Conservation (phyloP, 208 protist species). For the Eutreptiella sp. region DNA sequence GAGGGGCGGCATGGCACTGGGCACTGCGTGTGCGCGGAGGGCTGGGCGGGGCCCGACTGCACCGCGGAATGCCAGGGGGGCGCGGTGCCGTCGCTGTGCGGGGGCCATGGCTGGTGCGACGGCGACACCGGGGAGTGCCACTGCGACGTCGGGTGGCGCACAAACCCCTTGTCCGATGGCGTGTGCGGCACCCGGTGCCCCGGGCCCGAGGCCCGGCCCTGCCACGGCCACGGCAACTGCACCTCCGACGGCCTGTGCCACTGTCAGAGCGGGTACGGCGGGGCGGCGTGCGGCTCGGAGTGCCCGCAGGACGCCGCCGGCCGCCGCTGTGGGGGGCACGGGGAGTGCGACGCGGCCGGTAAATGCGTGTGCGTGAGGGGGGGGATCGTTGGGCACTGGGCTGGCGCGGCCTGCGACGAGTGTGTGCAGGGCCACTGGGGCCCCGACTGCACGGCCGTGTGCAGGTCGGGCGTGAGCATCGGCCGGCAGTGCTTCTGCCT, state of each 20-base stretch:
- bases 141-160: conserved; percentile 3
- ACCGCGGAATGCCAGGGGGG: conserved; percentile 13
- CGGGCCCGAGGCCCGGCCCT: conserved; percentile 7
- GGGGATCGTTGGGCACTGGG: too few relatives aligned
- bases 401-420: too few relatives aligned
- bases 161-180: neutral
- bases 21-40: conserved; percentile 10
- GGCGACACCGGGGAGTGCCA: conserved; percentile 3
- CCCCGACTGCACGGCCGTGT: too few relatives aligned
- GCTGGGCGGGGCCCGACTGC: conserved; percentile 15
- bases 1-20: conserved; percentile 8
- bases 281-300: neutral
- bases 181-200: conserved; percentile 1
- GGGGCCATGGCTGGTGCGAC: neutral
- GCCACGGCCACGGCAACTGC: conserved; percentile 29
- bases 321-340: conserved; percentile 15
- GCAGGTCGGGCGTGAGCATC: too few relatives aligned
- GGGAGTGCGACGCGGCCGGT: conserved; percentile 22
- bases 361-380: conserved; percentile 17
- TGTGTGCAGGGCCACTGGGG: too few relatives aligned
- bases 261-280: conserved; percentile 19
- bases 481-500: neutral
- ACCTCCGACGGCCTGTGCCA: too few relatives aligned
- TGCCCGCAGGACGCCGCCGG: conserved; percentile 1
- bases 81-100: conserved; percentile 15